A percentile compares a stretch with the other conserved stretches of the same genome.
Conservation (phyloP, 1,139 yeast genomes). For the Suhomyces anneliseae region DNA sequence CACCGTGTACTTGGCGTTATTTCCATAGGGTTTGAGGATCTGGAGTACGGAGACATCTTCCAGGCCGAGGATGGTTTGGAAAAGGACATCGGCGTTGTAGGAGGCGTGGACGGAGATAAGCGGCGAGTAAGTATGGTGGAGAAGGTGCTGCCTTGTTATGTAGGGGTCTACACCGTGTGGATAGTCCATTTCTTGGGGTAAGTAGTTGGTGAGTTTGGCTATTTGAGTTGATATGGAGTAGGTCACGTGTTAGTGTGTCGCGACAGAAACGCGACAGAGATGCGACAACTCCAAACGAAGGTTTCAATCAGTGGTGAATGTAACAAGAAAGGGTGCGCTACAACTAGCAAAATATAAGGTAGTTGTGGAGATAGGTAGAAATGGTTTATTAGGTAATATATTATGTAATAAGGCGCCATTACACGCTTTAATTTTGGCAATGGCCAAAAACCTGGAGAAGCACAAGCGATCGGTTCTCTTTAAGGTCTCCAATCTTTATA, state of each 20-base stretch:
- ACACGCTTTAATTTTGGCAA: too few species aligned
- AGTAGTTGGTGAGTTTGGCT: background rate
- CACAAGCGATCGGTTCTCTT: too few species aligned
- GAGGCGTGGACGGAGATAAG: conserved; percentile 56
- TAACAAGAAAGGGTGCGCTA: too few species aligned
- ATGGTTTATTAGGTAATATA: too few species aligned
- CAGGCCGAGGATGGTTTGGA: conserved; percentile 35
- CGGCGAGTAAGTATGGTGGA: conserved; percentile 58
- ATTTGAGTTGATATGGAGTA: too few species aligned
- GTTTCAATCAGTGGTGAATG: too few species aligned
- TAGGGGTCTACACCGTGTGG: conserved; percentile 46
- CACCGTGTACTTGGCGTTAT: conserved; percentile 44
- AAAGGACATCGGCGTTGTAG: conserved; percentile 47
- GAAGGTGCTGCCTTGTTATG: conserved; percentile 42
- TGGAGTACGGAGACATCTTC: conserved; percentile 36
- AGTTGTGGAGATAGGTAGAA: too few species aligned
- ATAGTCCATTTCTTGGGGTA: conserved; percentile 23
- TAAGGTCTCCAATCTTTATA: too few species aligned
- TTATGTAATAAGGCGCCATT: too few species aligned
- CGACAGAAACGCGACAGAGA: background rate
- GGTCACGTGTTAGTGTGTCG: conserved; percentile 1
- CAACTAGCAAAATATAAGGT: too few species aligned
- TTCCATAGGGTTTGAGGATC: conserved; percentile 45
- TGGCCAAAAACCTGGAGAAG: too few species aligned
- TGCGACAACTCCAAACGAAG: too few species aligned